Evolutionary conservation across 305 asterid genomes (phyloP).

Genomic region (Ilex paraguariensis): DNA sequence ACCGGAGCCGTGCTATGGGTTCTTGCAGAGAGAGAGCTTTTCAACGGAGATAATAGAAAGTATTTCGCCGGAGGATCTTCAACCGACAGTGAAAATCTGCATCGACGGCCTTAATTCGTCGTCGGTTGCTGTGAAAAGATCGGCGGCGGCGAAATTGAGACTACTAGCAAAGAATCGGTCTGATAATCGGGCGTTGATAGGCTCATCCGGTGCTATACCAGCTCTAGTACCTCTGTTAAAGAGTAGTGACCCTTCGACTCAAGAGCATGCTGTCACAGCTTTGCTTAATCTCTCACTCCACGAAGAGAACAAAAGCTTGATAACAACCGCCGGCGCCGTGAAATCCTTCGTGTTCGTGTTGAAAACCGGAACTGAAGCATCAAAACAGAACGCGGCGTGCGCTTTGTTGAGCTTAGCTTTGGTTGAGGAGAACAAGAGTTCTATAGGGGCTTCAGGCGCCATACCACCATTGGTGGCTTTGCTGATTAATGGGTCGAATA

Average conservation of each 20-base stretch:
- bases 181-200: constrained; percentile 83
- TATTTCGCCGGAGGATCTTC: constrained; percentile 92
- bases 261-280: constrained; percentile 90
- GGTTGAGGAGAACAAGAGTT: constrained; percentile 67
- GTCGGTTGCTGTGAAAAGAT: constrained; percentile 64
- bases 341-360: constrained; percentile 72
- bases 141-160: constrained; percentile 86
- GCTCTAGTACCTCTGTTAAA: constrained; percentile 73
- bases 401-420: constrained; percentile 75
- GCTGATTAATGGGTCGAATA: constrained; percentile 56
- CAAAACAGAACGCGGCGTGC: constrained; percentile 94
- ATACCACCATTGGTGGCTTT: constrained; percentile 76
- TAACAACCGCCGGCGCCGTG: constrained; percentile 55
- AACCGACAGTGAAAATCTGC: constrained; percentile 82
- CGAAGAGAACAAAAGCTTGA: constrained; percentile 55
- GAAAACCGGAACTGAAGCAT: constrained; percentile 77
- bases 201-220: constrained; percentile 86
- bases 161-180: constrained; percentile 79
- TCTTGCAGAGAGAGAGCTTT: constrained; percentile 70
- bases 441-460: constrained; percentile 89
- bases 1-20: constrained; percentile 74
- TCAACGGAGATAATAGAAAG: constrained; percentile 85
- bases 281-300: constrained; percentile 76
- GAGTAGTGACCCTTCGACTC: constrained; percentile 71
- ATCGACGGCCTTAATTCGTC: constrained; percentile 66